A percentile compares a stretch with the other conserved stretches of the same genome.
Evolutionary conservation across 1,139 yeast genomes (phyloP).

Genomic region (Saccharomyces hybrid): DNA sequence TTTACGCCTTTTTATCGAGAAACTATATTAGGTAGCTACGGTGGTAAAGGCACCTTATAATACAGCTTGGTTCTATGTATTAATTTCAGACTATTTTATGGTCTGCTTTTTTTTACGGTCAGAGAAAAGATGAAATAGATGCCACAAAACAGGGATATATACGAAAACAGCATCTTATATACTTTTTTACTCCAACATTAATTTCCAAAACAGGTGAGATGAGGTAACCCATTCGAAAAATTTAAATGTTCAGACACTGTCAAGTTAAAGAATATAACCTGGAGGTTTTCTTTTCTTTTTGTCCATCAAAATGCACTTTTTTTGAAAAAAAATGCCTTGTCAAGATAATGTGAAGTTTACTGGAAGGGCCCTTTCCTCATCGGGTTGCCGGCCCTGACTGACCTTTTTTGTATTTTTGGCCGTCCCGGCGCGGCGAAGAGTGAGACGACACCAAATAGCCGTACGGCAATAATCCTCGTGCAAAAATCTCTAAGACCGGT

Average conservation of each 20-base stretch:
- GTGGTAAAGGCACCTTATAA: not conserved
- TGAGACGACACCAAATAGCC: not conserved
- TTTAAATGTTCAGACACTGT: not conserved
- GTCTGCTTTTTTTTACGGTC: not conserved
- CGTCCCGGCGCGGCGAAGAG: not conserved
- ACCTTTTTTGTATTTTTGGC: not conserved
- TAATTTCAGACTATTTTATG: not conserved
- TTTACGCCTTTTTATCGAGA: not conserved
- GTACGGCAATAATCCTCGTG: not conserved
- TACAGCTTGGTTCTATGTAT: not conserved
- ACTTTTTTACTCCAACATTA: not conserved
- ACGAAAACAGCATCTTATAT: not conserved
- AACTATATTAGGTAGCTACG: not conserved
- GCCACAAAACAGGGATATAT: not conserved
- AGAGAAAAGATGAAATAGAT: not conserved
- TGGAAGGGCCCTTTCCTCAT: not conserved
- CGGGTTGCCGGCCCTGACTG: not conserved
- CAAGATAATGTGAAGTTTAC: not conserved
- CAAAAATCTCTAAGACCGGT: not conserved
- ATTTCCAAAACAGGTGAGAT: not conserved
- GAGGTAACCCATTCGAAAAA: not conserved
- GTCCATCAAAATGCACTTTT: not conserved
- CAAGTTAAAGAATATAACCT: not conserved
- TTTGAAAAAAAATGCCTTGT: not conserved
- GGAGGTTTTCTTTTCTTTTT: not conserved